A percentile compares a stretch with the other conserved stretches of the same genome.
phyloP scores from a whole-genome alignment of 106 monocot genomes.

The Gastrodia elata region DNA sequence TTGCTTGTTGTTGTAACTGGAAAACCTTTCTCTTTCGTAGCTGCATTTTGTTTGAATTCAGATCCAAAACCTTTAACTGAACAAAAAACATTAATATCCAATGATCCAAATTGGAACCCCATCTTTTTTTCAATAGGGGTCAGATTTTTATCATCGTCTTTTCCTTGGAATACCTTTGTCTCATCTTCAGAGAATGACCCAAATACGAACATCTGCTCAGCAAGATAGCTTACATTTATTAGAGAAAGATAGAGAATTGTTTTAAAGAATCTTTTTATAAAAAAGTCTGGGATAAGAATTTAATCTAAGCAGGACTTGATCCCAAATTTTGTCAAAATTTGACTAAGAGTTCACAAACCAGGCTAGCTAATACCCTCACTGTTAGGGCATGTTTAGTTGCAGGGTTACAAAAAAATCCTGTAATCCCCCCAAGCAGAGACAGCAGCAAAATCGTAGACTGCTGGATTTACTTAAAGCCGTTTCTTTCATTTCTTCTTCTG shows the following conservation, averaged over 20 bases:
- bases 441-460: no score
- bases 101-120: slow-evolving; percentile 67
- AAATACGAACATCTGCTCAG: slow-evolving; percentile 56
- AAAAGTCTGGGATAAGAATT: no score
- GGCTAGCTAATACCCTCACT: no score
- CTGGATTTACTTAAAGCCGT: no score
- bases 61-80: slow-evolving; percentile 19
- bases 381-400: no score
- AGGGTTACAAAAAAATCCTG: no score
- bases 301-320: no score
- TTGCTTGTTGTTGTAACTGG: not conserved
- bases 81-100: slow-evolving; percentile 35
- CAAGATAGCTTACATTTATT: slow-evolving; percentile 7
- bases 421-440: no score
- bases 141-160: slow-evolving; percentile 15
- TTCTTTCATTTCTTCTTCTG: no score
- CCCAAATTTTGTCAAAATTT: no score
- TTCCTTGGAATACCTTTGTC: slow-evolving; percentile 31
- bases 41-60: not conserved
- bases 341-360: no score
- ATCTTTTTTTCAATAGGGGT: slow-evolving; percentile 15
- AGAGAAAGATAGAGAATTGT: not conserved
- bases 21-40: not conserved
- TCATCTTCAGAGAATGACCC: slow-evolving; percentile 88
- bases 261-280: slow-evolving; percentile 2